Evolutionary conservation across 139 green algal genomes (phyloP).

Genomic region (Closterium sp.): DNA sequence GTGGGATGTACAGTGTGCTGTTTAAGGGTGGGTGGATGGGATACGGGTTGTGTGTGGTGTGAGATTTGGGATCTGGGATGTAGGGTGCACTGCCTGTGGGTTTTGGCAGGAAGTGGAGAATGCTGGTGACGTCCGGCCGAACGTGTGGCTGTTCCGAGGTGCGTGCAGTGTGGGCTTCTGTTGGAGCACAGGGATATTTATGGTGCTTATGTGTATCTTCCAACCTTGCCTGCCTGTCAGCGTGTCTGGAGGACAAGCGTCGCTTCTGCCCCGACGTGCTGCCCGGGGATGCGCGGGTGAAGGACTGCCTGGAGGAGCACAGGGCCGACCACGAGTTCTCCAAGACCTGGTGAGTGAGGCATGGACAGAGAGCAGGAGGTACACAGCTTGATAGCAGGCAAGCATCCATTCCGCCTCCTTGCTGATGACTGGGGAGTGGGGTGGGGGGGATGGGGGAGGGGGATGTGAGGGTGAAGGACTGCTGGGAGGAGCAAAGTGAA

Average conservation of each 20-base stretch:
- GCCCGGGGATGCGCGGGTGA: conserved; percentile 60
- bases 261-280: conserved; percentile 68
- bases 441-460: not conserved
- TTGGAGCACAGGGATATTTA: too few species aligned
- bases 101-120: conserved; percentile 77
- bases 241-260: conserved; percentile 70
- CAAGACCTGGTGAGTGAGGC: conserved; percentile 14
- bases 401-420: too few species aligned
- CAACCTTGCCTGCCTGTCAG: not conserved
- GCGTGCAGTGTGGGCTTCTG: too few species aligned
- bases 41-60: not conserved
- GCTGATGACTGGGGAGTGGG: too few species aligned
- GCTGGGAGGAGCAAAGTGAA: conserved; percentile 57
- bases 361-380: too few species aligned
- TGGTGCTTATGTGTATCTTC: not conserved
- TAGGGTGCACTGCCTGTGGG: conserved; percentile 67
- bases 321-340: conserved; percentile 25
- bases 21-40: too few species aligned
- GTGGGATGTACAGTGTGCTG: too few species aligned
- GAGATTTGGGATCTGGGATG: conserved; percentile 62
- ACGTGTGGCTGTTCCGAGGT: conserved; percentile 29
- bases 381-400: too few species aligned
- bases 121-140: conserved; percentile 71
- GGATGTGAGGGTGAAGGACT: conserved; percentile 63
- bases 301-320: conserved; percentile 62